These are phyloP conservation scores for Sugiyamaella smithiae DNA, from an alignment of 805 yeast genomes.

Conservation along the genomic window DNA sequence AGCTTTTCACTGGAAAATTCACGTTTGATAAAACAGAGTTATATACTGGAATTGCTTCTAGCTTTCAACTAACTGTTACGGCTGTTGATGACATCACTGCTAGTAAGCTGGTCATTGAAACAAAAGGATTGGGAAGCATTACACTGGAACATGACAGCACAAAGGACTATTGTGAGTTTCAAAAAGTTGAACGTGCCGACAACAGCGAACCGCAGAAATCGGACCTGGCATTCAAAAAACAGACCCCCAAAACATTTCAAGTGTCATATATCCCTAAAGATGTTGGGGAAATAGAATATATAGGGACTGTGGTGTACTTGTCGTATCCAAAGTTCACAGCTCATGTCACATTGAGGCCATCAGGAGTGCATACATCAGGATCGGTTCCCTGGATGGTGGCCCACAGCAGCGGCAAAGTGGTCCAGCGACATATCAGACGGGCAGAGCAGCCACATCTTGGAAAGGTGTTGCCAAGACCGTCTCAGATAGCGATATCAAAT, in stretches of 20 bases:
- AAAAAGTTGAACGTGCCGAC: conserved; percentile 1
- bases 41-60: conserved; percentile 20
- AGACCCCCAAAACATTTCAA: conserved; percentile 28
- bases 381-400: not conserved
- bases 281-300: conserved; percentile 28
- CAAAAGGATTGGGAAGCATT: conserved; percentile 13
- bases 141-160: conserved; percentile 16
- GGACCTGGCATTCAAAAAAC: conserved; percentile 24
- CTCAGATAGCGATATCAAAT: conserved; percentile 24
- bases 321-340: conserved; percentile 2
- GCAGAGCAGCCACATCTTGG: not conserved
- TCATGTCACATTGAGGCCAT: not conserved
- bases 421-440: conserved; percentile 1
- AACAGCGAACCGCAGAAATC: conserved; percentile 17
- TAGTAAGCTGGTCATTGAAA: conserved; percentile 12
- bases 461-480: conserved; percentile 30
- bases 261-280: conserved; percentile 25
- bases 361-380: not conserved
- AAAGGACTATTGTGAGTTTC: not conserved
- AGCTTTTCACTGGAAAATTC: conserved; percentile 20
- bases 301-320: conserved; percentile 5
- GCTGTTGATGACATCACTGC: conserved; percentile 1
- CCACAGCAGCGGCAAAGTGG: not conserved
- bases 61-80: conserved; percentile 23
- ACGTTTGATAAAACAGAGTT: conserved; percentile 20